Percentiles rank a stretch among this genome's conserved stretches.
These are phyloP conservation scores for Pseudogymnoascus pannorum DNA, from an alignment of 2,329 filamentous ascomycete species.

Conservation along the genomic window DNA sequence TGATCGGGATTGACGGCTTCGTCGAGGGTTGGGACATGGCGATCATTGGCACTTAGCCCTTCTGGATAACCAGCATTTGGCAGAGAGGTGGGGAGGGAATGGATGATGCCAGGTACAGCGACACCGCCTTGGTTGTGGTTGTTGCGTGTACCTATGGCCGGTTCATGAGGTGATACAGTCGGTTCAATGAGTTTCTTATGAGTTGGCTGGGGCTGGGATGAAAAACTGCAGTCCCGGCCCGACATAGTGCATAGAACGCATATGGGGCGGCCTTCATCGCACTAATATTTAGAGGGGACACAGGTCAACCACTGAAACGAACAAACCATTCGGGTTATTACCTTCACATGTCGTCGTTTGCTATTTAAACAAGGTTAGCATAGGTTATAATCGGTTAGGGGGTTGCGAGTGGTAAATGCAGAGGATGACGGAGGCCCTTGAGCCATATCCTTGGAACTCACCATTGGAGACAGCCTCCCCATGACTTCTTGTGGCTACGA, in stretches of 20 bases:
- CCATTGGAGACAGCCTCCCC: constrained; percentile 27
- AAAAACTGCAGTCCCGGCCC: constrained; percentile 24
- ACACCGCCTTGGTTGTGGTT: not conserved
- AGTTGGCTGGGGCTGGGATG: constrained; percentile 5
- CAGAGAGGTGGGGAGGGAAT: not conserved
- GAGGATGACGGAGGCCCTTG: not conserved
- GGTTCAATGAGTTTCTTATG: not conserved
- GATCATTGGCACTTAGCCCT: not conserved
- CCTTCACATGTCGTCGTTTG: constrained; percentile 30
- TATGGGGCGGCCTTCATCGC: constrained; percentile 26
- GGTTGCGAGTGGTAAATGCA: not conserved
- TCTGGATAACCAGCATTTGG: not conserved
- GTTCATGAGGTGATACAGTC: constrained; percentile 9
- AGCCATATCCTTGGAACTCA: constrained; percentile 7
- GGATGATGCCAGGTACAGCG: not conserved
- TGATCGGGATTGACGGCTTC: constrained; percentile 28
- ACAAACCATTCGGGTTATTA: constrained; percentile 1
- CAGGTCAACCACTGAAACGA: constrained; percentile 2
- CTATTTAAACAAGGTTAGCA: constrained; percentile 13
- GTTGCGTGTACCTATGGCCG: not conserved
- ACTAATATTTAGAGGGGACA: constrained; percentile 15
- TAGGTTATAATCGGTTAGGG: too few species aligned
- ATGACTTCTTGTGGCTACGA: constrained; percentile 30
- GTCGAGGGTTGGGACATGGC: constrained; percentile 6
- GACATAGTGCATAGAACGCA: constrained; percentile 27